These are phyloP conservation scores for Solanum habrochaites DNA, from an alignment of 257 asterid genomes.

Conservation along the genomic window DNA sequence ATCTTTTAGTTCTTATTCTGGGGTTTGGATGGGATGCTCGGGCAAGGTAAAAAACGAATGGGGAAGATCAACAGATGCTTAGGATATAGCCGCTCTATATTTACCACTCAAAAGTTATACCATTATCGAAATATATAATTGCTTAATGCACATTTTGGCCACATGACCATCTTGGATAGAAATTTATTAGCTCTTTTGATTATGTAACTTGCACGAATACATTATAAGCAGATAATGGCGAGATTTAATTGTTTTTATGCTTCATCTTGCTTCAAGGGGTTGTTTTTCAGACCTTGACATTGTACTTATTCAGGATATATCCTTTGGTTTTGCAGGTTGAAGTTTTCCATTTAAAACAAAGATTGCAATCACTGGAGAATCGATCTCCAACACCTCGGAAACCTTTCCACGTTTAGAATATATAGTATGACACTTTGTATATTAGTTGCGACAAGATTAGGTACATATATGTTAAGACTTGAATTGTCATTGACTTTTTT, in stretches of 20 bases:
- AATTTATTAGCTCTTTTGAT: background rate
- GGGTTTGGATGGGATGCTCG: background rate
- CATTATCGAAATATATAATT: background rate
- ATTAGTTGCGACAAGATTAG: background rate
- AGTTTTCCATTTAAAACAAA: slow-evolving; percentile 87
- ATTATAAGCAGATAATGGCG: background rate
- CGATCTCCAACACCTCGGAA: slow-evolving; percentile 93
- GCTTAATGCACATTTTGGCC: background rate
- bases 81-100: background rate
- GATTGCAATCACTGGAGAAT: slow-evolving; percentile 77
- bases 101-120: background rate
- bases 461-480: background rate
- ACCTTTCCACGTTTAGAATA: slow-evolving; percentile 56
- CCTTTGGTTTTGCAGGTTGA: slow-evolving; percentile 45
- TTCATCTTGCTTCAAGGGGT: background rate
- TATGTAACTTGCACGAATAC: background rate
- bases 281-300: background rate
- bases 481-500: background rate
- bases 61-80: background rate
- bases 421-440: background rate
- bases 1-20: background rate
- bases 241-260: background rate
- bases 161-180: background rate
- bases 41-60: background rate
- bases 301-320: background rate